Percentiles rank a stretch among this genome's conserved stretches.
These are phyloP conservation scores for Aphanomyces invadans DNA, from an alignment of 352 stramenopile species.

Conservation along the genomic window DNA sequence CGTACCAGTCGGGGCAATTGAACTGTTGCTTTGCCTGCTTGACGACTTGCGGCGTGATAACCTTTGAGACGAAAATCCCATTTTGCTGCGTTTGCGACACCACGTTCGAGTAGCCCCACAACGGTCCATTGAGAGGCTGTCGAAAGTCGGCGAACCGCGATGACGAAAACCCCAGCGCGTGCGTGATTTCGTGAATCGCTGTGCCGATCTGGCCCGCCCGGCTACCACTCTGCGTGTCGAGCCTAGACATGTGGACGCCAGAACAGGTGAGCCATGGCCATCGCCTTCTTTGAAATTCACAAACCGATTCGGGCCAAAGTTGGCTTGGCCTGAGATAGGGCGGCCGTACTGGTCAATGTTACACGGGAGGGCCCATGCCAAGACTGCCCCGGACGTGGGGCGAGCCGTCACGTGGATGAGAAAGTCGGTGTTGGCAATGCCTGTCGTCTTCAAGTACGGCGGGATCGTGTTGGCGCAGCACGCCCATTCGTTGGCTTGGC, in stretches of 20 bases:
- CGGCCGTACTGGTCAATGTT: constrained; percentile 71
- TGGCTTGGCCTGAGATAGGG: constrained; percentile 72
- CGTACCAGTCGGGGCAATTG: constrained; percentile 57
- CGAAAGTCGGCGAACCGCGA: constrained; percentile 54
- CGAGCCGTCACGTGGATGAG: constrained; percentile 68
- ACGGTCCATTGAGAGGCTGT: constrained; percentile 44
- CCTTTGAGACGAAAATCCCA: constrained; percentile 58
- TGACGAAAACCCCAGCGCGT: constrained; percentile 69
- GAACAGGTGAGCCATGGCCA: not conserved
- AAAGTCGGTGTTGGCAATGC: constrained; percentile 62
- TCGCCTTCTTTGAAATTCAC: no score
- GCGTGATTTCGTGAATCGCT: constrained; percentile 73
- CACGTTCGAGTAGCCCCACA: constrained; percentile 61
- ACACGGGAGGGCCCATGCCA: constrained; percentile 73
- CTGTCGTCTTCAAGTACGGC: constrained; percentile 36
- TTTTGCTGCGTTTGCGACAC: constrained; percentile 38
- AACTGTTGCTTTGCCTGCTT: constrained; percentile 62
- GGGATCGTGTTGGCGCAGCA: constrained; percentile 54
- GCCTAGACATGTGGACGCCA: not conserved
- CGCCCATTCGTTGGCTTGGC: constrained; percentile 42
- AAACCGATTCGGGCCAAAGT: constrained; percentile 54
- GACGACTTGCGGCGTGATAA: constrained; percentile 62
- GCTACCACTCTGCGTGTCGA: constrained; percentile 44
- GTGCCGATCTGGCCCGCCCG: constrained; percentile 60
- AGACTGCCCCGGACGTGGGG: constrained; percentile 54